A percentile compares a stretch with the other conserved stretches of the same genome.
Evolutionary conservation across 495 filamentous ascomycete genomes (phyloP).

Genomic region (Neurospora sublineolata): DNA sequence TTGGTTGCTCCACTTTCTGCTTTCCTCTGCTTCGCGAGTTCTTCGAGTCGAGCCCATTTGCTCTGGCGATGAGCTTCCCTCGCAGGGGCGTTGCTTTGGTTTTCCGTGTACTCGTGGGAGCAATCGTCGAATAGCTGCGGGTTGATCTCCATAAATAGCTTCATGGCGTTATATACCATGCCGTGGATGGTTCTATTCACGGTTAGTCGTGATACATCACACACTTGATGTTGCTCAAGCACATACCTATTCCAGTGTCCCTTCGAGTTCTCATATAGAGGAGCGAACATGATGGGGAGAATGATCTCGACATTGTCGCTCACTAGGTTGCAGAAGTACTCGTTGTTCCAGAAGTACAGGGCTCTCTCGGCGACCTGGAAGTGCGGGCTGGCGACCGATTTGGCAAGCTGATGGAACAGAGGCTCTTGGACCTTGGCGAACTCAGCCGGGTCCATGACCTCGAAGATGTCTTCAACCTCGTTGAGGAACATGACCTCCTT

Average conservation of each 20-base stretch:
- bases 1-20: conserved; percentile 20
- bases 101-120: conserved; percentile 94
- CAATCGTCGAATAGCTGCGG: conserved; percentile 97
- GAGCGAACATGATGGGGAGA: conserved; percentile 97
- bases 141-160: conserved; percentile 99
- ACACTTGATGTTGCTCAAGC: neutral
- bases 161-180: conserved; percentile 99
- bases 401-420: conserved; percentile 91
- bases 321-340: conserved; percentile 99
- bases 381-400: conserved; percentile 95
- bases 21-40: conserved; percentile 58
- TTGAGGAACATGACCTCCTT: conserved; percentile 99
- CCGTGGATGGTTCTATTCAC: conserved; percentile 82
- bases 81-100: conserved; percentile 77
- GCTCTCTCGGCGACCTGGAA: conserved; percentile 98
- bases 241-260: conserved; percentile 96
- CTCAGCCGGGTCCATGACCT: conserved; percentile 98
- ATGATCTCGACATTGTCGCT: conserved; percentile 99
- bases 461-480: conserved; percentile 98
- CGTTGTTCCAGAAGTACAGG: conserved; percentile 99
- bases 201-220: neutral
- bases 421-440: conserved; percentile 98
- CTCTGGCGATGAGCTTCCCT: conserved; percentile 62
- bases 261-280: conserved; percentile 97
- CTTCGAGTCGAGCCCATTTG: conserved; percentile 77